Evolutionary conservation across 441 rosid species (phyloP).

Genomic region (Gossypium trilobum): DNA sequence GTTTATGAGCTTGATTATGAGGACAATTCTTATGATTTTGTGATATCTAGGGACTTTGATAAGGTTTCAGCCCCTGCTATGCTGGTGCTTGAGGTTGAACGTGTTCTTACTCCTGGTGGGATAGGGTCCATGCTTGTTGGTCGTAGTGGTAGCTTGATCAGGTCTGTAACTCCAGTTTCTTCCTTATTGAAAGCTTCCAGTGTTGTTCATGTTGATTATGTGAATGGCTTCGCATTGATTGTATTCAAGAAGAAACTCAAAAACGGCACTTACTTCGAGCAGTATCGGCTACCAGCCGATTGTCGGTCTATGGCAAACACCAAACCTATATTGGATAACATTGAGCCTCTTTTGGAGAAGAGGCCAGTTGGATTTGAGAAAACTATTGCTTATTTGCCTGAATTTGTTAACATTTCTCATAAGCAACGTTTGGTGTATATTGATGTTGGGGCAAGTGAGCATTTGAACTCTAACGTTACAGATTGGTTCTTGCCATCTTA

Average conservation of each 20-base stretch:
- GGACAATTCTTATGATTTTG: slow-evolving; percentile 55
- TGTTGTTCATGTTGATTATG: slow-evolving; percentile 44
- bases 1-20: slow-evolving; percentile 40
- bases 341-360: slow-evolving; percentile 48
- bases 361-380: slow-evolving; percentile 33
- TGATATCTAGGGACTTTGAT: slow-evolving; percentile 43
- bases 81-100: slow-evolving; percentile 63
- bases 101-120: slow-evolving; percentile 56
- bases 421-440: slow-evolving; percentile 42
- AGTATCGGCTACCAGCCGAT: slow-evolving; percentile 36
- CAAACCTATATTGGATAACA: slow-evolving; percentile 29
- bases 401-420: slow-evolving; percentile 32
- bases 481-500: slow-evolving; percentile 56
- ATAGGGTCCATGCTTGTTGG: slow-evolving; percentile 54
- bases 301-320: slow-evolving; percentile 39
- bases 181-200: slow-evolving; percentile 45
- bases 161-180: slow-evolving; percentile 48
- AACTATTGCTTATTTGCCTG: slow-evolving; percentile 44
- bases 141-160: slow-evolving; percentile 33
- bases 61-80: slow-evolving; percentile 46
- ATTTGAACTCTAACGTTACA: slow-evolving; percentile 29
- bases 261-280: slow-evolving; percentile 27
- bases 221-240: slow-evolving; percentile 43
- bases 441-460: slow-evolving; percentile 51
- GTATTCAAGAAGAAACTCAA: slow-evolving; percentile 48